Percentiles rank a stretch among this genome's conserved stretches.
These are phyloP conservation scores for Sphenostylis stenocarpa DNA, from an alignment of 306 rosid species.

Conservation along the genomic window DNA sequence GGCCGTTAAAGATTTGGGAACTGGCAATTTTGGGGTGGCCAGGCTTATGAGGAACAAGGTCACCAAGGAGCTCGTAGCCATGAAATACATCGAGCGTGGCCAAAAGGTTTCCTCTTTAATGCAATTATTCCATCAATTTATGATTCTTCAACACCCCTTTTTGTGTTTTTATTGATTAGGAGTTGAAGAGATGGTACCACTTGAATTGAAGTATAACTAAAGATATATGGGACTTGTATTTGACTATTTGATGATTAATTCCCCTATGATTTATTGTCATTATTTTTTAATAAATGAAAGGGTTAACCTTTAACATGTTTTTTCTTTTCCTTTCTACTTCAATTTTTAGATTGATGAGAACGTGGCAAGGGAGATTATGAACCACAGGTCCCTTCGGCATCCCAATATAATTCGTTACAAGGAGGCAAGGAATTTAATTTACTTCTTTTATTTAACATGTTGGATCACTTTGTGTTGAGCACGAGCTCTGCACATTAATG, in stretches of 20 bases:
- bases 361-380: constrained; percentile 71
- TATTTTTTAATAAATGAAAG: neutral
- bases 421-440: constrained; percentile 45
- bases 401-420: constrained; percentile 74
- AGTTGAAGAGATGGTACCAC: neutral
- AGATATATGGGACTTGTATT: neutral
- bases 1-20: constrained; percentile 59
- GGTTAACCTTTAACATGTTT: neutral
- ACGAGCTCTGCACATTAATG: neutral
- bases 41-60: constrained; percentile 63
- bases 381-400: constrained; percentile 67
- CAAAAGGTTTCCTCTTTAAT: constrained; percentile 37
- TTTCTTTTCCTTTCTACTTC: neutral
- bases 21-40: constrained; percentile 72
- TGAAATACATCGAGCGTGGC: constrained; percentile 78
- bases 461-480: constrained; percentile 4
- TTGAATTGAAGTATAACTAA: neutral
- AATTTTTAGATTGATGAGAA: constrained; percentile 64
- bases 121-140: neutral
- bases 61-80: constrained; percentile 72
- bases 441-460: neutral
- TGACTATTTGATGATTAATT: neutral
- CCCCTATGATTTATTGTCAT: neutral
- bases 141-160: neutral
- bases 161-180: neutral